Evolutionary conservation across 257 asterid genomes (phyloP).

Genomic region (Eustoma russellianum): DNA sequence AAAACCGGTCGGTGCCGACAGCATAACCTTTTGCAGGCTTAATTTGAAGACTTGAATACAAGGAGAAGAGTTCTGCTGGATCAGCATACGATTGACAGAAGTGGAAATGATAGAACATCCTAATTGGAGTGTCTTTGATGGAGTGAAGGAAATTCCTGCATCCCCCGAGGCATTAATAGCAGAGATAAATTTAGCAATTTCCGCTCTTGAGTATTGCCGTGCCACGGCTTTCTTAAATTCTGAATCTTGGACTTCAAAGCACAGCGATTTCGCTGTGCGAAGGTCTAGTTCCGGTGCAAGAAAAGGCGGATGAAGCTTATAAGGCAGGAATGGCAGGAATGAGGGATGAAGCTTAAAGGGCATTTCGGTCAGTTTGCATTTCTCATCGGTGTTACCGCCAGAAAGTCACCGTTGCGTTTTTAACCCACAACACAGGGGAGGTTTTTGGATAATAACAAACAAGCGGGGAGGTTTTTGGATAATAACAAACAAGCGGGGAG

Average conservation of each 20-base stretch:
- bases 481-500: no score
- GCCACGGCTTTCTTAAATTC: conserved; percentile 33
- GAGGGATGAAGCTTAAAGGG: no score
- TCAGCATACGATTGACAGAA: background rate
- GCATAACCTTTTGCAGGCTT: no score
- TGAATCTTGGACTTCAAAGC: conserved; percentile 14
- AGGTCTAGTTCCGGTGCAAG: conserved; percentile 25
- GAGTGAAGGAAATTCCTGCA: conserved; percentile 27
- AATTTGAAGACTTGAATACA: no score
- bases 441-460: no score
- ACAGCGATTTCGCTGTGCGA: conserved; percentile 3
- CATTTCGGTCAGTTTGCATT: no score
- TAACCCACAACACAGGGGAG: no score
- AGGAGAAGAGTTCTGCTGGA: no score
- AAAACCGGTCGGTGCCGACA: no score
- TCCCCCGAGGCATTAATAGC: conserved; percentile 53
- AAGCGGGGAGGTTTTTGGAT: no score
- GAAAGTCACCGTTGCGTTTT: no score
- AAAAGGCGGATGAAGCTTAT: conserved; percentile 49
- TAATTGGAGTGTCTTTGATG: conserved; percentile 47
- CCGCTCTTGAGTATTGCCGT: conserved; percentile 45
- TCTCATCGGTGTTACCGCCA: no score
- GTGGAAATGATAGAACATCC: conserved; percentile 32
- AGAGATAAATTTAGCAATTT: conserved; percentile 50
- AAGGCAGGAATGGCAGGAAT: conserved; percentile 44